Evolutionary conservation across 2,329 filamentous ascomycete species (phyloP).

Genomic region (Arthroderma sp.): DNA sequence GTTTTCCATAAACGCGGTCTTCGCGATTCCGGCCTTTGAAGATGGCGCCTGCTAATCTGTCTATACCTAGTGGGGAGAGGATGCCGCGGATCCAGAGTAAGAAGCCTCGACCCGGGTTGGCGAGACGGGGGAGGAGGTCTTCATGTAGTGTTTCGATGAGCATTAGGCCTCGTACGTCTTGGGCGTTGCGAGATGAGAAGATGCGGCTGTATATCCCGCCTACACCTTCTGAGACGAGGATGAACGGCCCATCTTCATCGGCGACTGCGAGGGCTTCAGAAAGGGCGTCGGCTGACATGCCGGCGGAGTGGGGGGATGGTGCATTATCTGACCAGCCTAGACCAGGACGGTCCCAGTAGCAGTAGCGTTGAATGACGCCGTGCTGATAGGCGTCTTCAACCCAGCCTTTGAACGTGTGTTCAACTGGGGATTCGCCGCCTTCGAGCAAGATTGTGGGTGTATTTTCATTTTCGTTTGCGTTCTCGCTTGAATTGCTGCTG

Average conservation of each 20-base stretch:
- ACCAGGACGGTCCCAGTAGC: conserved; percentile 88
- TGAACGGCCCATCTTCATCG: conserved; percentile 77
- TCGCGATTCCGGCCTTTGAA: conserved; percentile 67
- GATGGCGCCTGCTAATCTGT: conserved; percentile 65
- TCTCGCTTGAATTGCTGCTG: conserved; percentile 9
- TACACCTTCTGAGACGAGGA: conserved; percentile 73
- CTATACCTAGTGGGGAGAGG: conserved; percentile 73
- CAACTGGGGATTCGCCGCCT: conserved; percentile 65
- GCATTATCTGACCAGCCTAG: conserved; percentile 82
- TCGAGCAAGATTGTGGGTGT: conserved; percentile 77
- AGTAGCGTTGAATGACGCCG: conserved; percentile 75
- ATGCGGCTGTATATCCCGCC: conserved; percentile 83
- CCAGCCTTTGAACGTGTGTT: conserved; percentile 67
- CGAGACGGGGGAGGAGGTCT: conserved; percentile 57
- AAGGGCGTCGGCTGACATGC: conserved; percentile 79
- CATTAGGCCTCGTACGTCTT: conserved; percentile 63
- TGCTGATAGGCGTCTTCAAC: conserved; percentile 63
- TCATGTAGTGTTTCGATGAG: conserved; percentile 85
- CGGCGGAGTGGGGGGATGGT: conserved; percentile 82
- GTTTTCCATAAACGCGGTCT: conserved; percentile 73
- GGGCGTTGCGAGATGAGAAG: conserved; percentile 71
- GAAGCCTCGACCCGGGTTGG: conserved; percentile 59
- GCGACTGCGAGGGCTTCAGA: conserved; percentile 71
- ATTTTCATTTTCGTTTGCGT: conserved; percentile 39
- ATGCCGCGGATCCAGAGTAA: conserved; percentile 74